These are phyloP conservation scores for Dendrostoma leiphaemia DNA, from an alignment of 2,329 filamentous ascomycete genomes.

Conservation along the genomic window DNA sequence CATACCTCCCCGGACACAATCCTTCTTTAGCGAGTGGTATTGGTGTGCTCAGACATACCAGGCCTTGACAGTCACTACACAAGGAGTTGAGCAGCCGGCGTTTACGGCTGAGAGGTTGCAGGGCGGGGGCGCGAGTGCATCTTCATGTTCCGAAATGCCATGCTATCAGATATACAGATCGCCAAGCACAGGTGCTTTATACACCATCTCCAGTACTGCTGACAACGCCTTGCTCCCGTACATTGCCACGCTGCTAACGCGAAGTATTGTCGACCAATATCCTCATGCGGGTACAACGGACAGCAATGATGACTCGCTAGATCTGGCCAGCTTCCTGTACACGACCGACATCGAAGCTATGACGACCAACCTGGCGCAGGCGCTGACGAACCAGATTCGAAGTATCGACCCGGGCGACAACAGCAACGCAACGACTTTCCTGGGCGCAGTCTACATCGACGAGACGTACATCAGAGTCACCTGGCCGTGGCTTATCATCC, in stretches of 20 bases:
- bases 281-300: not conserved
- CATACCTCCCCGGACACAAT: not conserved
- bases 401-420: constrained; percentile 18
- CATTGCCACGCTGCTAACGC: not conserved
- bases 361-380: constrained; percentile 14
- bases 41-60: constrained; percentile 9
- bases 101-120: not conserved
- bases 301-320: not conserved
- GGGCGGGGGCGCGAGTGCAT: not conserved
- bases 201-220: not conserved
- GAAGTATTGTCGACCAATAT: not conserved
- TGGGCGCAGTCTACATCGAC: constrained; percentile 21
- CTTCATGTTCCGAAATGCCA: too few relatives aligned
- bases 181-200: not conserved
- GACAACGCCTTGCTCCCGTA: not conserved
- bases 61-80: constrained; percentile 12
- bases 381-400: constrained; percentile 21
- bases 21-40: constrained; percentile 1
- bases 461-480: constrained; percentile 29
- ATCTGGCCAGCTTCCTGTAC: constrained; percentile 7
- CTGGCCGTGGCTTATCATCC: constrained; percentile 31
- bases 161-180: too few relatives aligned
- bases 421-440: constrained; percentile 8
- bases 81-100: not conserved
- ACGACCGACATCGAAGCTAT: constrained; percentile 10